A percentile compares a stretch with the other conserved stretches of the same genome.
Conservation (phyloP, 108 stramenopile species). For the Nitzschia palea region DNA sequence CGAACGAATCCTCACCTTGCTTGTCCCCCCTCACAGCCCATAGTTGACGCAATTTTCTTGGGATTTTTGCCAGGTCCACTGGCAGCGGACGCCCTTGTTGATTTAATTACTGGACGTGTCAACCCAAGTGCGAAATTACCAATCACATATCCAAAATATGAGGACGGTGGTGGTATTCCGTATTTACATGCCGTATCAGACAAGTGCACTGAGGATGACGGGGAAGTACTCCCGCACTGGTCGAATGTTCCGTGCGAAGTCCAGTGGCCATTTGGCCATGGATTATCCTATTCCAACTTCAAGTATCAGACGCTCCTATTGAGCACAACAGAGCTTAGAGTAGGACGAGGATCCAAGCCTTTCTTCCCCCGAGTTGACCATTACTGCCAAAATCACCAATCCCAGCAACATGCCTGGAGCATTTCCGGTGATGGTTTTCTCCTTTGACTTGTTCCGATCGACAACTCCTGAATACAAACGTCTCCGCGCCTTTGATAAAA, state of each 20-base stretch:
- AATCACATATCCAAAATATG: slow-evolving; percentile 59
- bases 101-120: slow-evolving; percentile 41
- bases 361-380: not conserved
- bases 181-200: slow-evolving; percentile 56
- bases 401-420: slow-evolving; percentile 36
- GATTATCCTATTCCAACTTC: slow-evolving; percentile 55
- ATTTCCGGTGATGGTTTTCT: slow-evolving; percentile 47
- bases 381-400: slow-evolving; percentile 44
- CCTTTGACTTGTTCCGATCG: slow-evolving; percentile 56
- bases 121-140: slow-evolving; percentile 65
- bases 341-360: not conserved
- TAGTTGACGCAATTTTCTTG: slow-evolving; percentile 50
- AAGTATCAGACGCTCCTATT: slow-evolving; percentile 29
- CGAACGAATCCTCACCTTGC: too few species aligned
- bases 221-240: slow-evolving; percentile 50
- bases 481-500: slow-evolving; percentile 50
- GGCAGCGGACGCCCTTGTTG: slow-evolving; percentile 49
- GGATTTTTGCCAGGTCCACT: slow-evolving; percentile 66
- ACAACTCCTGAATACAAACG: slow-evolving; percentile 70
- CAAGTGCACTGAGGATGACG: slow-evolving; percentile 49
- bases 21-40: slow-evolving; percentile 7
- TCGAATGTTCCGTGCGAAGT: slow-evolving; percentile 52
- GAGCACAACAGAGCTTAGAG: not conserved
- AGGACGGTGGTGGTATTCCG: slow-evolving; percentile 58
- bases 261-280: slow-evolving; percentile 72